These are phyloP conservation scores for Fusarium virguliforme DNA, from an alignment of 2,329 filamentous ascomycete genomes.

Conservation along the genomic window DNA sequence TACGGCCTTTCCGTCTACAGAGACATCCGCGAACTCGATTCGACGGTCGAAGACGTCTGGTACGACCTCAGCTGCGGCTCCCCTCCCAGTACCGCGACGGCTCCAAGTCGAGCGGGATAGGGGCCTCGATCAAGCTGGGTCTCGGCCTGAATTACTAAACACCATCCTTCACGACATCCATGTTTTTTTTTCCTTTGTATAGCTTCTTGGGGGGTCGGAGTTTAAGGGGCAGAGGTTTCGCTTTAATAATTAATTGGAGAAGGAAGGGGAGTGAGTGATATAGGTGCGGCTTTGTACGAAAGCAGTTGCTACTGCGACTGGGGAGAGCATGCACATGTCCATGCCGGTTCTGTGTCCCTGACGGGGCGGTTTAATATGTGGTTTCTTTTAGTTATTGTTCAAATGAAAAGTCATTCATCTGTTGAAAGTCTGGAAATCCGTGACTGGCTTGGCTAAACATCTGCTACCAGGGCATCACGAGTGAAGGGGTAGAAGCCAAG, in stretches of 20 bases:
- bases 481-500: not conserved
- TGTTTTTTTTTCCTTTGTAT: conserved; percentile 35
- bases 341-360: conserved; percentile 16
- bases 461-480: not conserved
- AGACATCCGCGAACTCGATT: conserved; percentile 52
- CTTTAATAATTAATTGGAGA: conserved; percentile 41
- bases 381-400: conserved; percentile 30
- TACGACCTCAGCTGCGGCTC: conserved; percentile 58
- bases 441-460: rapidly evolving
- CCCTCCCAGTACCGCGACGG: conserved; percentile 33
- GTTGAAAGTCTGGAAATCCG: not conserved
- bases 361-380: conserved; percentile 32
- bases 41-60: conserved; percentile 53
- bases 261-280: conserved; percentile 19
- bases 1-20: conserved; percentile 55
- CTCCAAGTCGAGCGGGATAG: conserved; percentile 11
- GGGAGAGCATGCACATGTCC: conserved; percentile 18
- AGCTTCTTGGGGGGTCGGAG: conserved; percentile 32
- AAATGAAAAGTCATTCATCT: conserved; percentile 31
- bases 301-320: conserved; percentile 13
- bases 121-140: conserved; percentile 14
- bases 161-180: conserved; percentile 17
- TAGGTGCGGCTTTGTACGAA: conserved; percentile 21
- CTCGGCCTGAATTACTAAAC: conserved; percentile 23
- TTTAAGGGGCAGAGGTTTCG: conserved; percentile 22